phyloP scores from a whole-genome alignment of 495 filamentous ascomycete genomes.

The Penicillium nucicola region DNA sequence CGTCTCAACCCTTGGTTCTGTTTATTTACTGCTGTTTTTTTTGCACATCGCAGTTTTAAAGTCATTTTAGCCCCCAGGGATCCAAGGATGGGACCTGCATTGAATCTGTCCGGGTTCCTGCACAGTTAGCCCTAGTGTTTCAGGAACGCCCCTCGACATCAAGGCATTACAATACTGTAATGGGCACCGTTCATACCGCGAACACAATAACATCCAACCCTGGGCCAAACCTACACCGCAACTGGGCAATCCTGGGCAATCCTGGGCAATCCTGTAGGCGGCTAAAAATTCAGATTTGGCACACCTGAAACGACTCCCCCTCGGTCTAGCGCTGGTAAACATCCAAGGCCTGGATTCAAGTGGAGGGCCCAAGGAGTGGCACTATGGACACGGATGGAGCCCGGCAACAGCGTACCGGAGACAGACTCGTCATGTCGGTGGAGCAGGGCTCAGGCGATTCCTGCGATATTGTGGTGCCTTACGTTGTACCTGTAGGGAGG shows the following conservation, averaged over 20 bases:
- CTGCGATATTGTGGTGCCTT: too few species aligned
- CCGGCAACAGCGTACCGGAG: not conserved
- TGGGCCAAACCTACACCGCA: not conserved
- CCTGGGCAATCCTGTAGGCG: not conserved
- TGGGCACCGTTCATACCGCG: too few species aligned
- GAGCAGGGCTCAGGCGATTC: not conserved
- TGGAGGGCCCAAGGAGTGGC: not conserved
- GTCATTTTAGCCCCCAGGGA: not conserved
- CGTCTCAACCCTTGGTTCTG: not conserved
- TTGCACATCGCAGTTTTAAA: not conserved
- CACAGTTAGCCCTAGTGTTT: not conserved
- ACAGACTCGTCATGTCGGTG: slow-evolving; percentile 5
- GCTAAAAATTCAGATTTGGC: not conserved
- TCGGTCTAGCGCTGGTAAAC: not conserved
- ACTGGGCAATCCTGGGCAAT: too few species aligned
- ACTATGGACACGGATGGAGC: not conserved
- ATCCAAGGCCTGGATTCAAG: not conserved
- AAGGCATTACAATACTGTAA: not conserved
- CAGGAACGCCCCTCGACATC: not conserved
- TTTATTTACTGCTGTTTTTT: not conserved
- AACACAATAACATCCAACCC: too few species aligned
- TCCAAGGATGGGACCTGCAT: not conserved
- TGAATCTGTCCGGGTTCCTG: not conserved
- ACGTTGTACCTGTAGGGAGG: not conserved
- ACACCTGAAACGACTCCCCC: not conserved